Evolutionary conservation across 495 filamentous ascomycete genomes (phyloP), one percentile per base, ranked within the genome.

Genomic region (Durotheca rogersii): DNA sequence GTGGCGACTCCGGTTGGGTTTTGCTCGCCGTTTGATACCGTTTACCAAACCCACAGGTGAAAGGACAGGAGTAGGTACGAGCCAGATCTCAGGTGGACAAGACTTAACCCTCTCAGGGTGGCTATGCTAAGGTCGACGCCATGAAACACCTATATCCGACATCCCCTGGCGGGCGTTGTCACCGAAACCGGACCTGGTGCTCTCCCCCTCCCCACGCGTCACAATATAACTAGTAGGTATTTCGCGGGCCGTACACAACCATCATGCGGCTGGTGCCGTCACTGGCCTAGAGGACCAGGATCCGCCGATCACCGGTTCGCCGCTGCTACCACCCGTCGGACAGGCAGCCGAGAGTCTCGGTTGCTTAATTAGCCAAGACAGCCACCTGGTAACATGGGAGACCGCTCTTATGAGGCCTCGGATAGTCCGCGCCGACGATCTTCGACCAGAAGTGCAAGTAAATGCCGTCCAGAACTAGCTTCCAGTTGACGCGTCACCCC

Each of bases 331-430:
- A 53, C 54, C 12, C 79, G 48, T 18, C 65, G 49, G 10, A 68
- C 51, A 55, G 23, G 20, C 35, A 16, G 6, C 57, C 52, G 11
- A 61, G 53, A 2, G 56, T 52, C 29, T 78, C 64, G n/a, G 63
- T 68, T 31, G 67, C 58, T 32, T 76, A 56, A 20, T 70, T 59
- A 1, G 67, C 65, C 10, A 69, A 69, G 12, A 81, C 66, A 7
- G 78, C 56, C 37, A 77, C 71, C 11, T 78, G 76, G 53, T 78
- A 81, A 4, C 76, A 78, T 14, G 74, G 64, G 36, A 82, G 68
- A 0, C 79, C 79, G 4, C 74, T 79, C 41, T 71, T 63, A n/a
- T 57, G 58, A 2, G 72, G 71, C 0, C 60, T 65, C 37, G 68
- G 62, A 15, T 59, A 51, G 6, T 66, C 52, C 0, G 66, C 65